phyloP scores from a whole-genome alignment of 257 asterid species.

The Jaltomata sinuosa region DNA sequence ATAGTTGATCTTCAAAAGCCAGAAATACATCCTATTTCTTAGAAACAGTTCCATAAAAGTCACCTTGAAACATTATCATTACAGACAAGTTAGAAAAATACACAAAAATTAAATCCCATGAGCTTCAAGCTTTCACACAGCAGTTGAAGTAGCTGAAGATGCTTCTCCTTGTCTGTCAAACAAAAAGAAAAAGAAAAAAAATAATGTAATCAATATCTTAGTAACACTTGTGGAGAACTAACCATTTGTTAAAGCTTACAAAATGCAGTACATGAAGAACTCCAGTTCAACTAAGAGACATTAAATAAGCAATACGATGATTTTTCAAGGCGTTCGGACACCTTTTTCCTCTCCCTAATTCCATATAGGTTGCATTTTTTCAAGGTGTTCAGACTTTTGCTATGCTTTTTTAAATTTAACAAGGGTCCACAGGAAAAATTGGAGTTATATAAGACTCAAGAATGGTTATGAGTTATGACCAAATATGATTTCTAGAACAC shows the following conservation, averaged over 20 bases:
- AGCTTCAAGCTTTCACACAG: slow-evolving; percentile 63
- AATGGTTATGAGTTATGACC: neutral
- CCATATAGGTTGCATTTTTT: neutral
- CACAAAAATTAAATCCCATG: neutral
- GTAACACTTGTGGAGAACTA: no score
- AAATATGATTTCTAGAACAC: neutral
- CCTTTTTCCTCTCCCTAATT: neutral
- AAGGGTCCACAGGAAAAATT: neutral
- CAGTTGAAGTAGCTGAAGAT: slow-evolving; percentile 82
- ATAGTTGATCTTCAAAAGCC: neutral
- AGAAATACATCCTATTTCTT: neutral
- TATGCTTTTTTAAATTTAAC: neutral
- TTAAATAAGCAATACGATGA: neutral
- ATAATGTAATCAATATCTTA: neutral
- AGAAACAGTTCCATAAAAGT: neutral
- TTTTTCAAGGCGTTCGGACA: neutral
- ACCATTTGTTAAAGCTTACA: neutral
- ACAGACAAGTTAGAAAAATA: neutral
- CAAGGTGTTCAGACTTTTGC: neutral
- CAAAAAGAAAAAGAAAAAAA: no score
- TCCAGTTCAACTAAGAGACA: neutral
- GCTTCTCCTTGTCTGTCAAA: slow-evolving; percentile 67
- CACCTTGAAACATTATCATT: neutral
- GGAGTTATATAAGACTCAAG: neutral
- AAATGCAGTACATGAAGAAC: neutral